Percentiles rank a stretch among this genome's conserved stretches.
Evolutionary conservation across 352 stramenopile genomes (phyloP).

Genomic region (Pythium dissotocum): DNA sequence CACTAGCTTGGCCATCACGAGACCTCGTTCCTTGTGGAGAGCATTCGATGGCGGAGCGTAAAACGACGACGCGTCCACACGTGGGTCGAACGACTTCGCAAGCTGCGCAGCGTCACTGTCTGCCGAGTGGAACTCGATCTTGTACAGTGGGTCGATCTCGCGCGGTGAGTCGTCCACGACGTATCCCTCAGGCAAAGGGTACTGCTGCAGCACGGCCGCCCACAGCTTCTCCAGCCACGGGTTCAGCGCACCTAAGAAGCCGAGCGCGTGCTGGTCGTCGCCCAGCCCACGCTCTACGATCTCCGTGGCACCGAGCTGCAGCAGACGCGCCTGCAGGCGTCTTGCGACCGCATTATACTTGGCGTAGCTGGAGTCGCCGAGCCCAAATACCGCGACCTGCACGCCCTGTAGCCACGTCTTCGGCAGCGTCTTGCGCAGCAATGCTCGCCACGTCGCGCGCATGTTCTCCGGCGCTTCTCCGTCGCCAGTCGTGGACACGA

Average conservation of each 20-base stretch:
- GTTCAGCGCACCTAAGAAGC: constrained; percentile 85
- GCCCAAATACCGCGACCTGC: constrained; percentile 87
- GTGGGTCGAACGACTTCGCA: constrained; percentile 30
- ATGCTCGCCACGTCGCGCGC: constrained; percentile 75
- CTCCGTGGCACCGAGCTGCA: constrained; percentile 83
- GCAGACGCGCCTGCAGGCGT: constrained; percentile 78
- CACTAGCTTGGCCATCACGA: constrained; percentile 55
- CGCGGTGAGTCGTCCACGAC: constrained; percentile 67
- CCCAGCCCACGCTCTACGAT: constrained; percentile 77
- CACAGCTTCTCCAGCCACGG: constrained; percentile 82
- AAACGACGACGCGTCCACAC: constrained; percentile 45
- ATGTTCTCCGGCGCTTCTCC: constrained; percentile 93
- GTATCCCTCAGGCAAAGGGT: constrained; percentile 54
- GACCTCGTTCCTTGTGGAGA: constrained; percentile 41
- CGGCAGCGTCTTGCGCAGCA: constrained; percentile 85
- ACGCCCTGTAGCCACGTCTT: constrained; percentile 66
- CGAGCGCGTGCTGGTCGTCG: constrained; percentile 88
- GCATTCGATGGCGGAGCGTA: constrained; percentile 54
- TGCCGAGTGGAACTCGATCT: constrained; percentile 33
- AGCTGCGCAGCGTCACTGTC: constrained; percentile 18
- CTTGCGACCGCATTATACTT: constrained; percentile 92
- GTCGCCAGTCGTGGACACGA: constrained; percentile 91
- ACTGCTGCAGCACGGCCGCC: constrained; percentile 45
- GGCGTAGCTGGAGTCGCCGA: constrained; percentile 92
- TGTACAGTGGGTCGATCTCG: constrained; percentile 51